Conservation (phyloP, 345 rosid species). For the Eucalyptus brandiana region DNA sequence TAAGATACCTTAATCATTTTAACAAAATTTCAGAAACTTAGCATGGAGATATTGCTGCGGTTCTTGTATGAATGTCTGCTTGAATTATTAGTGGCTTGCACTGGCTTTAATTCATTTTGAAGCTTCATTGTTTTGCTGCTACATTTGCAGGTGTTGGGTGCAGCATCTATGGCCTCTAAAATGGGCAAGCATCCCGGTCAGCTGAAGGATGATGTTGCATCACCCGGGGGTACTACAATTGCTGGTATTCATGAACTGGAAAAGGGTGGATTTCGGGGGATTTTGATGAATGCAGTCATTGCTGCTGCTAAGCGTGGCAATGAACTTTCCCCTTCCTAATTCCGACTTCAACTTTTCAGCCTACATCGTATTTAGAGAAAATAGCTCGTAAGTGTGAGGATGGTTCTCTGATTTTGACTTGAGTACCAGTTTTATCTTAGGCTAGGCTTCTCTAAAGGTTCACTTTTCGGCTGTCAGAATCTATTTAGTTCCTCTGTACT, state of each 20-base stretch:
- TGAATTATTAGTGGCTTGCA: not conserved
- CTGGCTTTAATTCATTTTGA: not conserved
- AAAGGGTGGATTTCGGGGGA: conserved; percentile 76
- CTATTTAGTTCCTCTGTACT: not conserved
- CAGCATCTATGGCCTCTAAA: conserved; percentile 68
- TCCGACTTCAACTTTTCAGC: not conserved
- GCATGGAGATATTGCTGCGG: not conserved
- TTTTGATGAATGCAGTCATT: conserved; percentile 79
- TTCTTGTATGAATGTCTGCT: not conserved
- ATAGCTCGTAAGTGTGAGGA: not conserved
- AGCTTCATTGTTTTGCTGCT: not conserved
- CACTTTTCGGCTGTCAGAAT: not conserved
- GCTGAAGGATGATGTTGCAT: conserved; percentile 87
- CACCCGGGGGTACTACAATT: conserved; percentile 90
- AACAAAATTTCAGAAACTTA: not conserved
- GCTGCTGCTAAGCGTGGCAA: conserved; percentile 73
- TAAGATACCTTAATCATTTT: not conserved
- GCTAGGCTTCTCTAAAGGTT: not conserved
- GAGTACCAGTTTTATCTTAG: not conserved
- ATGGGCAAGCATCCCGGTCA: conserved; percentile 86
- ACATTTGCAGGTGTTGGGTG: conserved; percentile 66
- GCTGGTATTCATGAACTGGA: conserved; percentile 86
- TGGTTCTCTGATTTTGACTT: not conserved
- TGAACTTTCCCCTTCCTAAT: conserved; percentile 50
- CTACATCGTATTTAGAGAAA: not conserved